A percentile compares a stretch with the other conserved stretches of the same genome.
phyloP scores from a whole-genome alignment of 306 rosid species.

The Begonia masoniana region DNA sequence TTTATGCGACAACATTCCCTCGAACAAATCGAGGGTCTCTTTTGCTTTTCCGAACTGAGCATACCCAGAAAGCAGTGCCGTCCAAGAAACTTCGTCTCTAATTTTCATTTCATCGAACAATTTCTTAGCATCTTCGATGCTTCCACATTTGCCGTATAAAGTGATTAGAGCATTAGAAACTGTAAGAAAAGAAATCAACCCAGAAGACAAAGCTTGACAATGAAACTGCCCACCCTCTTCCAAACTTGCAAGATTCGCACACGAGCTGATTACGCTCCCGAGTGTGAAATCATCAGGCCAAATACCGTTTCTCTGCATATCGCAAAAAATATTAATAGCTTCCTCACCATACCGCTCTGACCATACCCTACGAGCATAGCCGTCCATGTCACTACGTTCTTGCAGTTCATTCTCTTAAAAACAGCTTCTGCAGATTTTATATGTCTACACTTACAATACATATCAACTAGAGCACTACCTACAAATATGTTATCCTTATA shows the following conservation, averaged over 20 bases:
- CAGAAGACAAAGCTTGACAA: slow-evolving; percentile 63
- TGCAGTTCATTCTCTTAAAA: slow-evolving; percentile 55
- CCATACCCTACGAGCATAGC: slow-evolving; percentile 90
- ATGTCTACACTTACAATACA: slow-evolving; percentile 77
- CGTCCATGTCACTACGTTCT: slow-evolving; percentile 89
- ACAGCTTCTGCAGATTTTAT: slow-evolving; percentile 57
- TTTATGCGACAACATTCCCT: slow-evolving; percentile 49
- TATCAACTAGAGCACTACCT: slow-evolving; percentile 86
- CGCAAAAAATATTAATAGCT: slow-evolving; percentile 59
- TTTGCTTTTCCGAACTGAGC: slow-evolving; percentile 71
- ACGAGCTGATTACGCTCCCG: slow-evolving; percentile 85
- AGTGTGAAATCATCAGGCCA: slow-evolving; percentile 72
- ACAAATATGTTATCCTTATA: slow-evolving; percentile 58
- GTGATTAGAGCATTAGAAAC: slow-evolving; percentile 88
- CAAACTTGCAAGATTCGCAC: slow-evolving; percentile 85
- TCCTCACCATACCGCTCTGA: slow-evolving; percentile 74
- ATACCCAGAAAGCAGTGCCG: slow-evolving; percentile 81
- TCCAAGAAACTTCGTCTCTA: slow-evolving; percentile 83
- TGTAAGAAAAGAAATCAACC: slow-evolving; percentile 46
- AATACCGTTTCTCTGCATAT: slow-evolving; percentile 72
- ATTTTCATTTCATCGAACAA: slow-evolving; percentile 60
- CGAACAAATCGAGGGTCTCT: slow-evolving; percentile 57
- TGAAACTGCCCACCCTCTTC: slow-evolving; percentile 96
- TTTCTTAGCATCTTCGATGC: slow-evolving; percentile 46
- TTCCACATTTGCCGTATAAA: slow-evolving; percentile 77